Evolutionary conservation across 2,329 filamentous ascomycete species (phyloP).

Genomic region (Clonostachys sp.): DNA sequence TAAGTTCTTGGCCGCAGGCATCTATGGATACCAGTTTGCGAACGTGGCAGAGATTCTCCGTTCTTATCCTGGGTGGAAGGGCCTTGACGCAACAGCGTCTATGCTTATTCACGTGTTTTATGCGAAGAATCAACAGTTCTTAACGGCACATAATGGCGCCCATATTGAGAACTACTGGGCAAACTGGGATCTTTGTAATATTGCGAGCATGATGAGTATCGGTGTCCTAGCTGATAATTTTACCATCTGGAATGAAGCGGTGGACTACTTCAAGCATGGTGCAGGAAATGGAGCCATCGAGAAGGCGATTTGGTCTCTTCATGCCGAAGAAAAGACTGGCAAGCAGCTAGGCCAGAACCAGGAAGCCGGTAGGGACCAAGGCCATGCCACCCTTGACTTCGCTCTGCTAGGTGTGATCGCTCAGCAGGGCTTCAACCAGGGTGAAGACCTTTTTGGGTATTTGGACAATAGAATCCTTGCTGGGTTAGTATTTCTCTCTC

Average conservation of each 20-base stretch:
- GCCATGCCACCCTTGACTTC: constrained; percentile 33
- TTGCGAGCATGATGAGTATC: constrained; percentile 31
- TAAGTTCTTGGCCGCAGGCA: constrained; percentile 17
- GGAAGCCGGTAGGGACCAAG: constrained; percentile 29
- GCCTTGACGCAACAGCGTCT: constrained; percentile 11
- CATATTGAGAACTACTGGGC: constrained; percentile 28
- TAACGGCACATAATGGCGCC: constrained; percentile 26
- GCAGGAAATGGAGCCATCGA: constrained; percentile 27
- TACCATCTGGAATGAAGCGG: constrained; percentile 29
- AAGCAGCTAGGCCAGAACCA: constrained; percentile 14
- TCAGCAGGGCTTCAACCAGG: constrained; percentile 36
- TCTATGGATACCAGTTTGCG: constrained; percentile 40
- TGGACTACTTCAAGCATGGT: constrained; percentile 32
- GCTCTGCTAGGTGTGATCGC: constrained; percentile 30
- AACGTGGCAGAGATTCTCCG: constrained; percentile 38
- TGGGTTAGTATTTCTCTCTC: constrained; percentile 11
- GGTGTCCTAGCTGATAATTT: constrained; percentile 34
- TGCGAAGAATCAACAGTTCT: constrained; percentile 28
- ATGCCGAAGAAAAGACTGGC: constrained; percentile 15
- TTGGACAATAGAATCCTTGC: constrained; percentile 23
- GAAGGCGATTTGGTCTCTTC: constrained; percentile 21
- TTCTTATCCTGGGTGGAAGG: constrained; percentile 21
- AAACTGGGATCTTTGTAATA: constrained; percentile 40
- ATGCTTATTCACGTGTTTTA: constrained; percentile 31
- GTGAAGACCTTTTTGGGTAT: constrained; percentile 27